Conservation (phyloP, 1,284 basidiomycete species). For the Trichosporon faecale region DNA sequence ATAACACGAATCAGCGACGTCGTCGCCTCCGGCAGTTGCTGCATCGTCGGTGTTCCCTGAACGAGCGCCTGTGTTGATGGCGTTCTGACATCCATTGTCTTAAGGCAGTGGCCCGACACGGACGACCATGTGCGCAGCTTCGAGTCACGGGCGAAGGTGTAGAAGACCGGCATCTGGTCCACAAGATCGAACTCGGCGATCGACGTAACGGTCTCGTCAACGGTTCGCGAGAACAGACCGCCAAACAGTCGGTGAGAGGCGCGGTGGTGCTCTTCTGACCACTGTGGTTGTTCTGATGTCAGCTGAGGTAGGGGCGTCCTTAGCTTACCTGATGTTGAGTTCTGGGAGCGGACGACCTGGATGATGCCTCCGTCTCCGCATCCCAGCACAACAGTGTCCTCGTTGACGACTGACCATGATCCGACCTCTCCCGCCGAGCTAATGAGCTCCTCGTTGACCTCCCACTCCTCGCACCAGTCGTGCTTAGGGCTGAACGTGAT, state of each 20-base stretch:
- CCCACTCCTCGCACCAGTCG: slow-evolving; percentile 46
- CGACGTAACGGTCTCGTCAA: slow-evolving; percentile 41
- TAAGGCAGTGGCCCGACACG: slow-evolving; percentile 44
- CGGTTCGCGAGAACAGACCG: slow-evolving; percentile 39
- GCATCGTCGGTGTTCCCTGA: not conserved
- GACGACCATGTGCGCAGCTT: slow-evolving; percentile 71
- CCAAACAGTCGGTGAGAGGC: slow-evolving; percentile 36
- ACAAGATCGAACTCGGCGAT: slow-evolving; percentile 33
- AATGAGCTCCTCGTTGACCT: slow-evolving; percentile 37
- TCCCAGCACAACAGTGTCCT: slow-evolving; percentile 65
- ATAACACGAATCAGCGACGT: slow-evolving; percentile 43
- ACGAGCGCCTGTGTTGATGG: slow-evolving; percentile 18
- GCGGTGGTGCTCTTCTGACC: slow-evolving; percentile 42
- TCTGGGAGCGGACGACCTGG: slow-evolving; percentile 58
- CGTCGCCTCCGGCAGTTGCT: slow-evolving; percentile 18
- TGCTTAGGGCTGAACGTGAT: slow-evolving; percentile 31
- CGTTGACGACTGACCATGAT: slow-evolving; percentile 64
- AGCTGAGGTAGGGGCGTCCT: not conserved
- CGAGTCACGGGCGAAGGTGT: slow-evolving; percentile 83
- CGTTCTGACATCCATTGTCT: slow-evolving; percentile 45
- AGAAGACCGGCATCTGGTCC: slow-evolving; percentile 64
- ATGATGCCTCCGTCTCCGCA: slow-evolving; percentile 68
- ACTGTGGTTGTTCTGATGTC: slow-evolving; percentile 27
- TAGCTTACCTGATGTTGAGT: slow-evolving; percentile 33
- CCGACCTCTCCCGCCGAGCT: slow-evolving; percentile 44